Percentiles rank a stretch among this genome's conserved stretches.
Evolutionary conservation across 495 filamentous ascomycete genomes (phyloP).

Genomic region (Bacidia gigantensis): DNA sequence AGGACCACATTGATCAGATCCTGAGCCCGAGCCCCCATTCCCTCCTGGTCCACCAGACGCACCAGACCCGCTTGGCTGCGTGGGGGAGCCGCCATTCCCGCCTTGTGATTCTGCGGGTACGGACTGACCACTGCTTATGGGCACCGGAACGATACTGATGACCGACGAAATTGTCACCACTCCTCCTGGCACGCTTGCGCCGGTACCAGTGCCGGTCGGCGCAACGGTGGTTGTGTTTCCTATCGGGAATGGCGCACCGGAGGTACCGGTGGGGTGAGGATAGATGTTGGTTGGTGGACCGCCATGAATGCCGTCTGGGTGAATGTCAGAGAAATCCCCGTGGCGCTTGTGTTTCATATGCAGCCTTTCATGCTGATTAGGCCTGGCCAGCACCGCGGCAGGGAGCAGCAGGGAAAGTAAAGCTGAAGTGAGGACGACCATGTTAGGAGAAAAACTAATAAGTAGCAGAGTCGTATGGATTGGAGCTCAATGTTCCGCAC

Average conservation of each 20-base stretch:
- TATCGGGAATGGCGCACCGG: conserved; percentile 10
- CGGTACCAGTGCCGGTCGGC: conserved; percentile 3
- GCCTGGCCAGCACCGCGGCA: conserved; percentile 15
- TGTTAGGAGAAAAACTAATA: conserved; percentile 3
- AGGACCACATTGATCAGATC: conserved; percentile 13
- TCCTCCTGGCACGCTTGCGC: background rate
- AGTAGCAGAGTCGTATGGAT: background rate
- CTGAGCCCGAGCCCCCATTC: conserved; percentile 1
- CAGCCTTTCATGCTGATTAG: conserved; percentile 10
- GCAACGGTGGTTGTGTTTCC: conserved; percentile 4
- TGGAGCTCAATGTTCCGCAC: too few species aligned
- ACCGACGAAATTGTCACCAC: conserved; percentile 13
- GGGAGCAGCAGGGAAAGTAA: conserved; percentile 11
- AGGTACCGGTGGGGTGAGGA: background rate
- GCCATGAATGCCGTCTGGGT: conserved; percentile 6
- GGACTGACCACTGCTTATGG: background rate
- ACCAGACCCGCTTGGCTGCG: background rate
- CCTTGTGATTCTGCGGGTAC: background rate
- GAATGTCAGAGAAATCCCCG: background rate
- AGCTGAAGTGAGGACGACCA: conserved; percentile 15
- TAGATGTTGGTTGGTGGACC: background rate
- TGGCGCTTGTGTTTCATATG: conserved; percentile 1
- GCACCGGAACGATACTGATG: conserved; percentile 10
- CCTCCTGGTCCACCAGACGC: conserved; percentile 2
- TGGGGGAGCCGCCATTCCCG: background rate